Base-by-base conservation (phyloP, 257 asterid species). In the Linderniella brevidens region DNA sequence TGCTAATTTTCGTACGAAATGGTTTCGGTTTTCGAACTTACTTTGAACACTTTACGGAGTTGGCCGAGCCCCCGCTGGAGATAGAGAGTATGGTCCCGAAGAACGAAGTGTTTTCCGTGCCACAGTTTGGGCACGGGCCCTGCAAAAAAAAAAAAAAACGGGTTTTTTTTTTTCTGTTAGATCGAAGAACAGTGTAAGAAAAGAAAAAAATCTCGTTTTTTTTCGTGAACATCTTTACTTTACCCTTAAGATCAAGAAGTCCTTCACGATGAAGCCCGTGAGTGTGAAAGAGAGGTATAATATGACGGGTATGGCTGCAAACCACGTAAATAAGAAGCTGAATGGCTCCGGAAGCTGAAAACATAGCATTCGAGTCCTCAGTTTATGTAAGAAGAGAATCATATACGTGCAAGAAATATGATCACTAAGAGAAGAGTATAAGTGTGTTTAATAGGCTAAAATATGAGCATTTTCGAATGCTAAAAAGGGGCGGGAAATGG, bases 101-200 rank as follows among this genome's bases (percentile, higher is more conserved):
- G 79, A 90, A 90, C 46, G 99, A 90, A 44, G 76, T 74, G 66
- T 85, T 90, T 47, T 85, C 94, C 4, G 92, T 77, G 46, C 99
- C 99, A 63, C 99, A 90, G 71, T 81, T 85, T 15, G 96, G 99
- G 57, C 99, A 90, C 35, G 84, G 88, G 11, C 99, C 99, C 99
- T 90, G 75, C 32, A 25, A 25, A 25, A 3, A 25, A 25, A 25
- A 25, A 25, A 2, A 63, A 66, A 56, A 16, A 5, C 9, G 12
- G 32, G 35, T 11, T 11, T 8, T 11, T 52, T 52, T 14, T 43
- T 52, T 11, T 19, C 49, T 41, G 18, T 35, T 53, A 8, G 8
- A 25, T 56, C 37, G 43, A 2, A 3, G 4, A 25, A 25, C 32
- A n/a, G 32, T 25, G 32, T 25, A 25, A 25, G 32, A 25, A 25